Percentiles rank a stretch among this genome's conserved stretches.
Evolutionary conservation across 805 yeast species (phyloP).

Genomic region (Nakazawaea pomicola): DNA sequence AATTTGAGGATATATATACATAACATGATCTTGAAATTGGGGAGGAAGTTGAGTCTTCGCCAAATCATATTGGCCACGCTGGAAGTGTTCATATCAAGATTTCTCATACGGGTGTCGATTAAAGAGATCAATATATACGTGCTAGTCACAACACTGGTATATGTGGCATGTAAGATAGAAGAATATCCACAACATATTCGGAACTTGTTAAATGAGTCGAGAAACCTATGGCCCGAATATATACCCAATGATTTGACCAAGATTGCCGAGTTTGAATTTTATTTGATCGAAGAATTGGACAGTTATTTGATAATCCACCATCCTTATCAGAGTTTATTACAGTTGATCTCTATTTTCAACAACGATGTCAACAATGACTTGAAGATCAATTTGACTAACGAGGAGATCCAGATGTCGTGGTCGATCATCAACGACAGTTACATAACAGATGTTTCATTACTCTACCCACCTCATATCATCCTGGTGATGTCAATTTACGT

Average conservation of each 20-base stretch:
- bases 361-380: conserved; percentile 22
- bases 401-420: conserved; percentile 85
- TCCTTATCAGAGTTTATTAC: conserved; percentile 62
- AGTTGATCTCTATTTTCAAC: conserved; percentile 40
- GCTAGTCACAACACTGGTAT: conserved; percentile 77
- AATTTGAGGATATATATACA: conserved; percentile 77
- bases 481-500: conserved; percentile 81
- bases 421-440: conserved; percentile 85
- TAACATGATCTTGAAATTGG: conserved; percentile 66
- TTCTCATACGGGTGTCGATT: conserved; percentile 64
- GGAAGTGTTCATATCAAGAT: conserved; percentile 77
- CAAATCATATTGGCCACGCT: conserved; percentile 88
- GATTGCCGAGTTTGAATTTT: conserved; percentile 93
- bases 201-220: conserved; percentile 75
- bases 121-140: conserved; percentile 81
- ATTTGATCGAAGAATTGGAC: conserved; percentile 82
- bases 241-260: conserved; percentile 88
- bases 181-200: conserved; percentile 94
- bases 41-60: conserved; percentile 69
- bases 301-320: conserved; percentile 69
- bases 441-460: conserved; percentile 76
- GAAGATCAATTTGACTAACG: conserved; percentile 34
- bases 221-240: conserved; percentile 91
- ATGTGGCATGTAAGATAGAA: conserved; percentile 89
- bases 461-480: conserved; percentile 85